Base-by-base conservation (phyloP, 1,284 basidiomycete species). In the Puccinia triticina region DNA sequence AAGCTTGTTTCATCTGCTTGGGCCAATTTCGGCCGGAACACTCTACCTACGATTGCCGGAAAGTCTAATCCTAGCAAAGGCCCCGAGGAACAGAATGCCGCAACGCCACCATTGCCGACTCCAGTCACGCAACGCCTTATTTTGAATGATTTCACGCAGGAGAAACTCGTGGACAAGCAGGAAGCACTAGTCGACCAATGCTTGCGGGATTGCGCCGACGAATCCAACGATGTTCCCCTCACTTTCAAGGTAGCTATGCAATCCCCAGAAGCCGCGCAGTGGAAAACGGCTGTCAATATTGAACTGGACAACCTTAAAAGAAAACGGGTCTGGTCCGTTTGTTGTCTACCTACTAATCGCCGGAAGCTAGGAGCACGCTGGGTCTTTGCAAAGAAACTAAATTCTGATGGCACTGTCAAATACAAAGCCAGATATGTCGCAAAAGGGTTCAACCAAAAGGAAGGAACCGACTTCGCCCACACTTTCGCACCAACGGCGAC, bases 231-330 rank as follows among this genome's bases (percentile, higher is more conserved):
- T n/a, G 57, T 50, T 59, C 73, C 53, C 14, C 18, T 11, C 11
- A 75, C 73, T 34, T 75, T 8, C 73, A 75, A 75, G 32, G 8
- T 64, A 43, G 75, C 75, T n/a, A 77, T 61, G 57, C 2, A 61
- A 61, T 21, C 55, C 7, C 53, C n/a, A 8, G 29, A 43, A 10
- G 16, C 2, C 2, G 5, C 16, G 21, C 10, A 7, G 32, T 78
- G 77, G 77, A 23, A 11, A 14, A 29, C 2, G 4, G 59, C 77
- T 10, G 50, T 78, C 2, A 10, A 46, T 26, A 29, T 11, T 3
- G 64, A 78, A 37, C 23, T 78, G 23, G 32, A 40, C 4, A 77
- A 61, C 55, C n/a, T 75, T 7, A 2, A 26, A 4, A 5, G 11
- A 21, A 4, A 8, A 43, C n/a, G 34, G 7, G 75, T 77, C 23